A percentile compares a stretch with the other conserved stretches of the same genome.
phyloP scores from a whole-genome alignment of 306 rosid species.

The Vigna mungo region DNA sequence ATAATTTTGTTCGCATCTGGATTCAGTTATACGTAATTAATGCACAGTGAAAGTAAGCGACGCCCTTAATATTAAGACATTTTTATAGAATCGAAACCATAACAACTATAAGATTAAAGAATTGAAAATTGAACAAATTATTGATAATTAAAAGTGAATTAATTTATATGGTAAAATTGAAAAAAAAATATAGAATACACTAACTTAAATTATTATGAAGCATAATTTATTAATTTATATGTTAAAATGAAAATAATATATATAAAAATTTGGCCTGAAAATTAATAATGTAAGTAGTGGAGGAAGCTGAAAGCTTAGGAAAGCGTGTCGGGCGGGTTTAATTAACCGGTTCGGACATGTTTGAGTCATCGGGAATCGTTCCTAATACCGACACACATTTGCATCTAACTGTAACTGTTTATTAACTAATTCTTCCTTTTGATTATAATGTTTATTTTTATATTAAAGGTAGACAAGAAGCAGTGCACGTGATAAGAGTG shows the following conservation, averaged over 20 bases:
- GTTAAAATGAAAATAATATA: not conserved
- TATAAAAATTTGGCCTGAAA: not conserved
- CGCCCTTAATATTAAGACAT: too few species aligned
- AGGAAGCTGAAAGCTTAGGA: constrained; percentile 25
- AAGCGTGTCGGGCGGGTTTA: constrained; percentile 56
- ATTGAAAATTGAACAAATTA: too few species aligned
- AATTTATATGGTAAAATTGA: not conserved
- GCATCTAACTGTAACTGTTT: constrained; percentile 37
- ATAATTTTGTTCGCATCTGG: too few species aligned
- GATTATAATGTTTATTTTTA: constrained; percentile 24
- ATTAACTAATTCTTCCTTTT: constrained; percentile 30
- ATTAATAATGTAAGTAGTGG: not conserved
- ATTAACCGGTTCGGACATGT: constrained; percentile 31
- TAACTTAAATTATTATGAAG: too few species aligned
- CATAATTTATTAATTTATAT: not conserved
- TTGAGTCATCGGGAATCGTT: constrained; percentile 18
- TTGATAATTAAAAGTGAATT: too few species aligned
- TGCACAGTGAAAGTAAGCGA: too few species aligned
- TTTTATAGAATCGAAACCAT: too few species aligned
- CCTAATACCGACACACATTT: constrained; percentile 37
- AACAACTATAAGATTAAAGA: too few species aligned
- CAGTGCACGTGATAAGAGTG: constrained; percentile 33
- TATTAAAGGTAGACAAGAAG: constrained; percentile 5
- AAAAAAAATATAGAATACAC: too few species aligned
- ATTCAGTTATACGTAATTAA: too few species aligned